A percentile compares a stretch with the other conserved stretches of the same genome.
Conservation (phyloP, 1,139 yeast species). For the Kodamaea arcana region DNA sequence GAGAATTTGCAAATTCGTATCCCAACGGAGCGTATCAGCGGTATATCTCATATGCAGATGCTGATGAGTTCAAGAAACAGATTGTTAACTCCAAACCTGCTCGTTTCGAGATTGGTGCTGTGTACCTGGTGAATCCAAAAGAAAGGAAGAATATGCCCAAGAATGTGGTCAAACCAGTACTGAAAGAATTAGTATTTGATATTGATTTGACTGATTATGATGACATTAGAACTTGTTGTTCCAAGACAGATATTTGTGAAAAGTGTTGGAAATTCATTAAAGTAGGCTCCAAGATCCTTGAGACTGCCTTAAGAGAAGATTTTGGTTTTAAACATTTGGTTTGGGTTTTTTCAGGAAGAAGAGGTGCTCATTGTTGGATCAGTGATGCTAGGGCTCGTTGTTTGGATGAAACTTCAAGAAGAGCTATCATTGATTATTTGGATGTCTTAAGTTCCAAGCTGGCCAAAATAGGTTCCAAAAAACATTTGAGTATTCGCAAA, state of each 20-base stretch:
- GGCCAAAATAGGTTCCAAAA: constrained; percentile 27
- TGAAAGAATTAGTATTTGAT: constrained; percentile 91
- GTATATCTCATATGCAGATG: constrained; percentile 67
- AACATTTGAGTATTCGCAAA: constrained; percentile 53
- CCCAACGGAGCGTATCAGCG: constrained; percentile 85
- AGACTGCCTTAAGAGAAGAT: constrained; percentile 70
- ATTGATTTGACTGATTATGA: constrained; percentile 98
- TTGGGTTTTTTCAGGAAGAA: constrained; percentile 98
- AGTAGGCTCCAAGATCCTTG: constrained; percentile 78
- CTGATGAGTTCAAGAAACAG: constrained; percentile 71
- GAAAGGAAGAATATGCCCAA: constrained; percentile 80
- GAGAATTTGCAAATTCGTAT: constrained; percentile 92
- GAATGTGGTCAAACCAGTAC: constrained; percentile 71
- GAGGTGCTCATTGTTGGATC: constrained; percentile 99
- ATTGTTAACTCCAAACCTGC: constrained; percentile 76
- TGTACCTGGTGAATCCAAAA: constrained; percentile 80
- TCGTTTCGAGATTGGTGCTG: constrained; percentile 94
- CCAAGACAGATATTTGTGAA: constrained; percentile 75
- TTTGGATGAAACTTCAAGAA: constrained; percentile 68
- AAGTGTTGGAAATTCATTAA: constrained; percentile 94
- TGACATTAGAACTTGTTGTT: constrained; percentile 88
- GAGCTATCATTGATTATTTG: constrained; percentile 77
- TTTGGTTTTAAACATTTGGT: constrained; percentile 83
- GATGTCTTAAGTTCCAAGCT: constrained; percentile 64
- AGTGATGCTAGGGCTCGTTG: constrained; percentile 79